phyloP scores from a whole-genome alignment of 2,329 filamentous ascomycete genomes.

The Colletotrichum sp. region DNA sequence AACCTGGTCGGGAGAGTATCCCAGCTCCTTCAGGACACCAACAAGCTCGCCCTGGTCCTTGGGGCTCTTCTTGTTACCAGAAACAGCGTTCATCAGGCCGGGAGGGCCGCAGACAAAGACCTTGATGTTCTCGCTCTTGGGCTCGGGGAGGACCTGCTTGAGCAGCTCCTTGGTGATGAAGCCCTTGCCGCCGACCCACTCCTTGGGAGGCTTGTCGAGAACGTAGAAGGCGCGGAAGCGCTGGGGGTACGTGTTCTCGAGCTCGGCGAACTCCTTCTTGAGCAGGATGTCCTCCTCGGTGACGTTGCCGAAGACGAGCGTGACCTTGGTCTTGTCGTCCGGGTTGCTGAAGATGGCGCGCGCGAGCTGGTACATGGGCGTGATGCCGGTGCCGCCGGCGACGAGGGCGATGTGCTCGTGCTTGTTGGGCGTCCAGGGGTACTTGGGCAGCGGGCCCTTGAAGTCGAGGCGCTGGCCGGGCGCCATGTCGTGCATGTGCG shows the following conservation, averaged over 20 bases:
- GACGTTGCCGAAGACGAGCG: constrained; percentile 91
- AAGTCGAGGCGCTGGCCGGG: constrained; percentile 85
- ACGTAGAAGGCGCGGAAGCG: constrained; percentile 96
- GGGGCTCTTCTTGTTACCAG: constrained; percentile 89
- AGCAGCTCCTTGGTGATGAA: constrained; percentile 89
- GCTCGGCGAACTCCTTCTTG: constrained; percentile 80
- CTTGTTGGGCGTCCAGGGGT: constrained; percentile 89
- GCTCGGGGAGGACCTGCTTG: constrained; percentile 93
- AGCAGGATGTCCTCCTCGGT: constrained; percentile 89
- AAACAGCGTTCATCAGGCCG: constrained; percentile 90
- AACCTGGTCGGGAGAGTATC: constrained; percentile 75
- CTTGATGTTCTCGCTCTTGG: constrained; percentile 92
- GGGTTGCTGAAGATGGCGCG: constrained; percentile 96
- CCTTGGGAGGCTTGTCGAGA: constrained; percentile 81
- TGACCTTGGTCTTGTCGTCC: constrained; percentile 96
- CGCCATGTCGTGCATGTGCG: constrained; percentile 82
- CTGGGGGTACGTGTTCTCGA: constrained; percentile 95
- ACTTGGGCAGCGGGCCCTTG: constrained; percentile 96
- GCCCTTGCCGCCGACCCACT: constrained; percentile 79
- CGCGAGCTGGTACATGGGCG: constrained; percentile 95
- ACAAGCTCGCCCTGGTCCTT: constrained; percentile 90
- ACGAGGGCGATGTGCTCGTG: constrained; percentile 87
- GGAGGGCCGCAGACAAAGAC: constrained; percentile 95
- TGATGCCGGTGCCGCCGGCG: constrained; percentile 96
- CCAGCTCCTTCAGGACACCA: constrained; percentile 83